Percentiles rank a stretch among this genome's conserved stretches.
phyloP scores from a whole-genome alignment of 164 flowering plant species.

The Malania oleifera region DNA sequence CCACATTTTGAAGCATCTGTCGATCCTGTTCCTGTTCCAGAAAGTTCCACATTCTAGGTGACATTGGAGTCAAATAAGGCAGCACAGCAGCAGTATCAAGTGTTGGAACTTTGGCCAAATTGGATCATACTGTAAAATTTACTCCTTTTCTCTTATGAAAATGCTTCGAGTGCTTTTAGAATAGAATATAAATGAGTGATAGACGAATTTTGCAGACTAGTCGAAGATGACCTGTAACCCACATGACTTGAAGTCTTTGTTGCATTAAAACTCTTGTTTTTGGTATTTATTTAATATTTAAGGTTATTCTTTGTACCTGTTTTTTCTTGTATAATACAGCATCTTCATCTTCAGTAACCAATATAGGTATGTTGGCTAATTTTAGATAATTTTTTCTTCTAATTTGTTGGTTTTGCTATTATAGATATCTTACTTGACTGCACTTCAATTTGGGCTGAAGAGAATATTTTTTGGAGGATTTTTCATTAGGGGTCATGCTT shows the following conservation, averaged over 20 bases:
- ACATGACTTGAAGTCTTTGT: background rate
- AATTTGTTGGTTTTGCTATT: conserved; percentile 12
- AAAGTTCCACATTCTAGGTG: too few relatives aligned
- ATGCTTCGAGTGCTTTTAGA: too few relatives aligned
- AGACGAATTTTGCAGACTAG: background rate
- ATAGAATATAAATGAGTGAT: too few relatives aligned
- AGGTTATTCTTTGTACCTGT: background rate
- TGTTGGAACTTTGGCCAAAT: too few relatives aligned
- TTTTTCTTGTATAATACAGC: background rate
- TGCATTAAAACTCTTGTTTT: background rate
- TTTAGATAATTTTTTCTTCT: conserved; percentile 5
- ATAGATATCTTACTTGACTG: conserved; percentile 84
- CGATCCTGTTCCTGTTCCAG: too few relatives aligned
- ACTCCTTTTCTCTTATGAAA: too few relatives aligned
- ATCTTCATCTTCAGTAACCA: background rate
- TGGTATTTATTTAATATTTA: background rate
- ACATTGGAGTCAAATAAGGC: too few relatives aligned
- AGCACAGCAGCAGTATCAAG: too few relatives aligned
- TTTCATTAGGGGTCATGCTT: conserved; percentile 95
- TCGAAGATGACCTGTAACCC: background rate
- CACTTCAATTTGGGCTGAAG: conserved; percentile 89
- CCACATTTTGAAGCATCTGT: too few relatives aligned
- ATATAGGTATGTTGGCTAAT: background rate
- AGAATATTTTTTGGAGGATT: conserved; percentile 97
- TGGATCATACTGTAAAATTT: too few relatives aligned